Conservation (phyloP, 2,329 filamentous ascomycete species). For the Neofusicoccum sp. region DNA sequence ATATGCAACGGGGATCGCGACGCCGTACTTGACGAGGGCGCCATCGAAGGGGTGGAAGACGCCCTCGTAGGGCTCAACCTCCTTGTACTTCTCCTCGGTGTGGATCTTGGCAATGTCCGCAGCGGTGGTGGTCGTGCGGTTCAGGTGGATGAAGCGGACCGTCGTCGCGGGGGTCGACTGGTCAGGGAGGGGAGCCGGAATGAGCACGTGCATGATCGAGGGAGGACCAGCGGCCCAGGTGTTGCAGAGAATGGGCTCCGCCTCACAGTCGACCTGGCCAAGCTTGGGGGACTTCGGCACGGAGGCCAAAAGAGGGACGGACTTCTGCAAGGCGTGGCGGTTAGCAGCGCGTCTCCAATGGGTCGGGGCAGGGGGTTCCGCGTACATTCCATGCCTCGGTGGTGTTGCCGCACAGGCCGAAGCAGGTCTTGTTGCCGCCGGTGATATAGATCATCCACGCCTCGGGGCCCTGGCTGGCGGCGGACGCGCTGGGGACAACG, state of each 20-base stretch:
- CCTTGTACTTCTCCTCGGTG: conserved; percentile 57
- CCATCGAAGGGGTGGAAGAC: conserved; percentile 77
- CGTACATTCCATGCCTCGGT: conserved; percentile 60
- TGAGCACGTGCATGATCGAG: conserved; percentile 62
- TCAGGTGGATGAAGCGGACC: conserved; percentile 64
- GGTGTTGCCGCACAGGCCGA: conserved; percentile 63
- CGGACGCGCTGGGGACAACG: conserved; percentile 61
- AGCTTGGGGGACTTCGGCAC: conserved; percentile 64
- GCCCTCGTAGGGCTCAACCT: conserved; percentile 57
- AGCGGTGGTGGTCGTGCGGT: conserved; percentile 65
- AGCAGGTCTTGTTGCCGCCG: conserved; percentile 77
- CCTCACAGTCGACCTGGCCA: conserved; percentile 70
- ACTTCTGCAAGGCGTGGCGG: conserved; percentile 46
- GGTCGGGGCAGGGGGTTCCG: conserved; percentile 10
- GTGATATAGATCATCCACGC: conserved; percentile 76
- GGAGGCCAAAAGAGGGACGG: conserved; percentile 61
- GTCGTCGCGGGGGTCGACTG: conserved; percentile 63
- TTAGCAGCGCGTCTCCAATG: not conserved
- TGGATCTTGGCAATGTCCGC: conserved; percentile 63
- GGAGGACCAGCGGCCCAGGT: conserved; percentile 66
- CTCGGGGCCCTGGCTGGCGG: conserved; percentile 59
- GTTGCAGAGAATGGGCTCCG: conserved; percentile 72
- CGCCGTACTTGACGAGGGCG: conserved; percentile 58
- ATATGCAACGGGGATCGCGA: conserved; percentile 66
- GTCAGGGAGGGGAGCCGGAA: conserved; percentile 60